Base-by-base conservation (phyloP, 352 stramenopile genomes). In the Globisporangium sylvaticum region DNA sequence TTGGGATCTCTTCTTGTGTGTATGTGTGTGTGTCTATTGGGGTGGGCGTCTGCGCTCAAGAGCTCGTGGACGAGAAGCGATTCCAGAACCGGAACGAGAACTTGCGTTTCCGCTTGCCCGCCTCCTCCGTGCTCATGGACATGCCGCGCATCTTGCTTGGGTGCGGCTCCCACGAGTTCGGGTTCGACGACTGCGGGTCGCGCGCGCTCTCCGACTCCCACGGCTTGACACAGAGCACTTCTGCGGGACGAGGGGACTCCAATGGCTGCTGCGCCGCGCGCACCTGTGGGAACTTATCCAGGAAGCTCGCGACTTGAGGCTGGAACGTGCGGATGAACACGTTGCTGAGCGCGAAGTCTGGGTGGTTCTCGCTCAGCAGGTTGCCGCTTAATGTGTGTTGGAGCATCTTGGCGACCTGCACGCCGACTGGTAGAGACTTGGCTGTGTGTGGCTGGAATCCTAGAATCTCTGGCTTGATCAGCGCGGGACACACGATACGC, bases 381-480 rank as follows among this genome's bases (percentile, higher is more conserved):
- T 80, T 87, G 34, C 84, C 84, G 29, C 76, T 87, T 39, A 95
- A 73, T 12, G 87, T 89, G 73, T 83, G 76, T 69, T 95, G 87
- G 25, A 95, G 69, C 53, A 95, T 74, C 74, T 92, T 93, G 70
- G 87, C 85, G 64, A 95, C 80, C 71, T 92, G 84, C 42, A 93
- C 80, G 61, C 79, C 81, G 25, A 76, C 68, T 4, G 78, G 75
- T 1, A 89, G 73, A 5, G 87, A 87, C 60, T 72, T 68, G 27
- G 74, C 52, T 10, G 77, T 82, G 64, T 93, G 85, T 1, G 76
- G 70, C 39, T 77, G 65, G 64, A 92, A 95, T 57, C 87, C 87
- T 37, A 95, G 86, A 54, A 90, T 73, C 65, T 93, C 84, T 18
- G 87, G 87, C 73, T 95, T 95, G 74, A 95, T 78, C 34, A 95